Conservation (phyloP, 1,139 yeast species). For the Eremothecium sinecaudum region DNA sequence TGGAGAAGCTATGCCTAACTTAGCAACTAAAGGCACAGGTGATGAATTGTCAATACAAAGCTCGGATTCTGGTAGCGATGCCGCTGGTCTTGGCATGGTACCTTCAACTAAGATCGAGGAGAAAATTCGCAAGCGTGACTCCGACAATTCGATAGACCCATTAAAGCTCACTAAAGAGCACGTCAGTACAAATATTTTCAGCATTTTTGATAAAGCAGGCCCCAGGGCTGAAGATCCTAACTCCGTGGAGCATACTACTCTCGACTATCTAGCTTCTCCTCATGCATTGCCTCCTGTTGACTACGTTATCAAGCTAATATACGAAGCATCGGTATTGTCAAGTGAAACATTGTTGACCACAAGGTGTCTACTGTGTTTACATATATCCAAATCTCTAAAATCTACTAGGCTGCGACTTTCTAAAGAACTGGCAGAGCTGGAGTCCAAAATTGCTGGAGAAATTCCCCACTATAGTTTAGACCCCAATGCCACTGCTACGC, state of each 20-base stretch:
- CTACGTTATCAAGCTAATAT: slow-evolving; percentile 45
- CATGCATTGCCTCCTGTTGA: slow-evolving; percentile 46
- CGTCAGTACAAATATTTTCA: slow-evolving; percentile 1
- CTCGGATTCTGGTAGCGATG: slow-evolving; percentile 21
- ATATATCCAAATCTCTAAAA: slow-evolving; percentile 41
- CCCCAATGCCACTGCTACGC: too few relatives aligned
- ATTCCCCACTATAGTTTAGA: too few relatives aligned
- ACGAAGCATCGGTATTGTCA: slow-evolving; percentile 50
- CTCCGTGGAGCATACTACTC: slow-evolving; percentile 30
- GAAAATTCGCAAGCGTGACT: slow-evolving; percentile 18
- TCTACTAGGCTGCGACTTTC: slow-evolving; percentile 29
- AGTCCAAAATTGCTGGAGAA: slow-evolving; percentile 6
- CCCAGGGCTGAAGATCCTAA: slow-evolving; percentile 8
- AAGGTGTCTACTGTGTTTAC: slow-evolving; percentile 52
- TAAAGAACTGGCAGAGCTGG: slow-evolving; percentile 17
- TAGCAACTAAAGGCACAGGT: background rate
- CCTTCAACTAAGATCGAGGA: slow-evolving; percentile 22
- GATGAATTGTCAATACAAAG: slow-evolving; percentile 4
- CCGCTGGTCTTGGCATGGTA: slow-evolving; percentile 22
- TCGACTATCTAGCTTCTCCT: slow-evolving; percentile 47
- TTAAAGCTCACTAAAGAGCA: slow-evolving; percentile 9
- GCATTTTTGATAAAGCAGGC: slow-evolving; percentile 7
- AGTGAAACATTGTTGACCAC: slow-evolving; percentile 57
- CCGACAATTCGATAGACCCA: slow-evolving; percentile 27
- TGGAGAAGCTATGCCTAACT: slow-evolving; percentile 1